A percentile compares a stretch with the other conserved stretches of the same genome.
phyloP scores from a whole-genome alignment of 768 basidiomycete genomes.

The Tulasnella sp. region DNA sequence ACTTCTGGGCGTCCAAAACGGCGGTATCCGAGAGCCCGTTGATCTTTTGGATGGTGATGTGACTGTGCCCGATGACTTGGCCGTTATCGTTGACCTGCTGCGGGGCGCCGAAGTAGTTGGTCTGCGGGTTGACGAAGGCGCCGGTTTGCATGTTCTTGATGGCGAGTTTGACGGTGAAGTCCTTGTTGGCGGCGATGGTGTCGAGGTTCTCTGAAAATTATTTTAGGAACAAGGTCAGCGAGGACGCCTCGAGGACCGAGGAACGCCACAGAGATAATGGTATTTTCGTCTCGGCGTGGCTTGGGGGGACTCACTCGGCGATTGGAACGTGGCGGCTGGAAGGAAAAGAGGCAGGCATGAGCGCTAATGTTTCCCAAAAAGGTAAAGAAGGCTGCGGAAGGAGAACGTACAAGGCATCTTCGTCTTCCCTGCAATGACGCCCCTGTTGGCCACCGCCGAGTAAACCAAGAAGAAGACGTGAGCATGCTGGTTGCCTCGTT shows the following conservation, averaged over 20 bases:
- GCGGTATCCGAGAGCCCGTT: slow-evolving; percentile 33
- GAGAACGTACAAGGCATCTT: slow-evolving; percentile 7
- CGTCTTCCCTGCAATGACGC: neutral
- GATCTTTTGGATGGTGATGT: slow-evolving; percentile 44
- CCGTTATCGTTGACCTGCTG: slow-evolving; percentile 42
- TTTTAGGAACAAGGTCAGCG: neutral
- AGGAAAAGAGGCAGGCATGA: neutral
- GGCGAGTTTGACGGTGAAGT: slow-evolving; percentile 41
- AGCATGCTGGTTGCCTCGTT: neutral
- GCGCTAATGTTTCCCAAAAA: neutral
- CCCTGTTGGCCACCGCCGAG: neutral
- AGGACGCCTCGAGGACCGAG: neutral
- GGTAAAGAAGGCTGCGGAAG: neutral
- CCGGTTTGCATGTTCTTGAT: slow-evolving; percentile 35
- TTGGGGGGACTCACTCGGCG: neutral
- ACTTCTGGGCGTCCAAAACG: slow-evolving; percentile 38
- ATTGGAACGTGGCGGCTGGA: neutral
- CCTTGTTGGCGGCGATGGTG: slow-evolving; percentile 33
- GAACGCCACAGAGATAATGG: no score
- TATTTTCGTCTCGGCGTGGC: no score
- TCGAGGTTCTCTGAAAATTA: slow-evolving; percentile 25
- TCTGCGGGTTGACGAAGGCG: slow-evolving; percentile 43
- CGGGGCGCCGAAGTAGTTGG: slow-evolving; percentile 47
- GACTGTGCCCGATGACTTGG: slow-evolving; percentile 44
- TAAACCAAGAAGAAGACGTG: neutral